These are phyloP conservation scores for Trichosanthes truncata DNA, from an alignment of 306 rosid species.

Conservation along the genomic window DNA sequence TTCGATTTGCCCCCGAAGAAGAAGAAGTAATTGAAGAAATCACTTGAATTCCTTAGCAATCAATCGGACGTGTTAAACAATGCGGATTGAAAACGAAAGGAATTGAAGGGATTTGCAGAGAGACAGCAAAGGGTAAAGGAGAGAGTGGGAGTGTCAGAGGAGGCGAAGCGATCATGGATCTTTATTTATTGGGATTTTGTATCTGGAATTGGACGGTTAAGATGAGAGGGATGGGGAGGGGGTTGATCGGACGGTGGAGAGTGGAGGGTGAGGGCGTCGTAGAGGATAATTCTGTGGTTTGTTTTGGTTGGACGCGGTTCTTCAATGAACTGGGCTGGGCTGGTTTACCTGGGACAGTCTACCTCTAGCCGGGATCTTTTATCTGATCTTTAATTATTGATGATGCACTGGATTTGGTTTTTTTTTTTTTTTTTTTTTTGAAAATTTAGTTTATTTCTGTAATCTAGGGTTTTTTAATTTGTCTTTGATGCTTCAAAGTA, in stretches of 20 bases:
- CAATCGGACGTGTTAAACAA: background rate
- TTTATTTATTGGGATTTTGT: background rate
- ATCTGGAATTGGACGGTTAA: background rate
- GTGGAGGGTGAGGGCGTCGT: background rate
- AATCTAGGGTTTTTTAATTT: too few species aligned
- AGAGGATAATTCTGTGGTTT: background rate
- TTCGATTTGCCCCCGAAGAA: background rate
- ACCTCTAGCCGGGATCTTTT: background rate
- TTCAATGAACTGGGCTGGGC: background rate
- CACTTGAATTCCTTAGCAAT: too few species aligned
- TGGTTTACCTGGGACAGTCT: background rate
- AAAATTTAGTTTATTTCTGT: too few species aligned
- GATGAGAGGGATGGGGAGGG: background rate
- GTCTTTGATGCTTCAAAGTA: too few species aligned
- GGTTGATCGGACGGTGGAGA: background rate
- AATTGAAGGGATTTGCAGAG: background rate
- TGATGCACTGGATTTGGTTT: background rate
- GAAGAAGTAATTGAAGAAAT: background rate
- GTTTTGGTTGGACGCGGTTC: background rate
- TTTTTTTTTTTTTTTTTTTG: too few species aligned
- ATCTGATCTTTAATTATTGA: background rate
- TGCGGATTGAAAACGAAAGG: background rate
- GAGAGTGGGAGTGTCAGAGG: background rate
- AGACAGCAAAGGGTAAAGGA: background rate
- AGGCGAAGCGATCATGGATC: background rate